Evolutionary conservation across 352 stramenopile species (phyloP), one percentile per base, ranked within the genome.

Genomic region (Phytophthora fragariaefolia): DNA sequence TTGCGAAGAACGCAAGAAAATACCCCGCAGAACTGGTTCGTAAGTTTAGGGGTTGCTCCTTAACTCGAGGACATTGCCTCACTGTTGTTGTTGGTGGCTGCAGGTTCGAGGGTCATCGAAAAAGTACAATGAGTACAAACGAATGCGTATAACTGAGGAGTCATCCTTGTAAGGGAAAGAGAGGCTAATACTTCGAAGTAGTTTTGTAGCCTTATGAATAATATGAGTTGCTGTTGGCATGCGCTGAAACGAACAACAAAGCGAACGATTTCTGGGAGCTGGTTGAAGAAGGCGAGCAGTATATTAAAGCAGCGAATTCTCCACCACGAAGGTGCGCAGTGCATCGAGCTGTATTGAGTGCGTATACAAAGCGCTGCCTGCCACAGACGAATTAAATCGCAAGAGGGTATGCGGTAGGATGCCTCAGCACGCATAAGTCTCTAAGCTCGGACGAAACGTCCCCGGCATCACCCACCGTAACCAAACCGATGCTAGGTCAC

Each of bases 1-100:
- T 99, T 63, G 74, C 82, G 53, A 95, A 95, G 74, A 97, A 97
- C 42, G 85, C 80, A 3, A 83, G 69, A 32, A 96, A 96, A 79
- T 97, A 93, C 63, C 89, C 90, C 9, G 85, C 74, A 24, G 64
- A 77, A 6, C 52, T 81, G 70, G 73, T 81, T 46, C 45, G 65
- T 66, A 22, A 9, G 32, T 20, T 8, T 38, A 13, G 13, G 26
- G n/a, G 3, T 28, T 32, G 12, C 36, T 23, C 17, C 46, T 45
- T 43, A 17, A 17, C 32, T 18, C 18, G 15, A 43, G 17, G 34
- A 17, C 34, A 17, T 43, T 10, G 4, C 13, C 15, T 43, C 46
- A 49, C 17, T 15, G 42, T n/a, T 36, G 18, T n/a, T 60, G 17
- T 53, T 63, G 48, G 20, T 12, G 1, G 15, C 15, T 45, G 7